Conservation (phyloP, 495 filamentous ascomycete genomes). For the Tetracladium marchalianum region DNA sequence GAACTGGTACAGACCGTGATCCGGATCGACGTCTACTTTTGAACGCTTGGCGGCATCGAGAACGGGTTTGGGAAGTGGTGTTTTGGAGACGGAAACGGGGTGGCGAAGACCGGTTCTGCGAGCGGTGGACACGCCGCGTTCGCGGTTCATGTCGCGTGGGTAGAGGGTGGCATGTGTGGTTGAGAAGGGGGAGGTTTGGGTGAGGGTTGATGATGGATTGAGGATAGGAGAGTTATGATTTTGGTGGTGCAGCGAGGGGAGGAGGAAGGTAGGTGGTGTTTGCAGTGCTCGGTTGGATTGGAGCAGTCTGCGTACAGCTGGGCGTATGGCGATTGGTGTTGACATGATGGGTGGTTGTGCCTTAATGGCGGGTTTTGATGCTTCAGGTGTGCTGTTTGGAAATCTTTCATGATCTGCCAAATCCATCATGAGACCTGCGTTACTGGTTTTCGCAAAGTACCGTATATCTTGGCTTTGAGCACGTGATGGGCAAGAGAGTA, state of each 20-base stretch:
- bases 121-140: slow-evolving; percentile 73
- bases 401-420: slow-evolving; percentile 3
- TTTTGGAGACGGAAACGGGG: slow-evolving; percentile 57
- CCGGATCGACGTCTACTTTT: slow-evolving; percentile 45
- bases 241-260: slow-evolving; percentile 10
- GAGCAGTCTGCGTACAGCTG: slow-evolving; percentile 20
- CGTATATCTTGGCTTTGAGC: too few species aligned
- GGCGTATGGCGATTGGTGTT: slow-evolving; percentile 31
- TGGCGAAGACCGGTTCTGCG: slow-evolving; percentile 66
- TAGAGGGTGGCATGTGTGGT: slow-evolving; percentile 25
- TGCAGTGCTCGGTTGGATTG: slow-evolving; percentile 9
- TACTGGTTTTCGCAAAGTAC: too few species aligned
- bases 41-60: slow-evolving; percentile 36
- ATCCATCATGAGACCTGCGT: too few species aligned
- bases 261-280: slow-evolving; percentile 17
- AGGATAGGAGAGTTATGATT: background rate
- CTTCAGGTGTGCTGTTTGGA: background rate
- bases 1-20: slow-evolving; percentile 93
- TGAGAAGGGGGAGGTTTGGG: slow-evolving; percentile 22
- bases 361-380: slow-evolving; percentile 4
- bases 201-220: too few species aligned
- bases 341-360: slow-evolving; percentile 25
- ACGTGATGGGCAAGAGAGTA: too few species aligned
- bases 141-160: slow-evolving; percentile 51
- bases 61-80: slow-evolving; percentile 66